phyloP scores from a whole-genome alignment of 1,284 basidiomycete genomes.

The Grifola frondosa region DNA sequence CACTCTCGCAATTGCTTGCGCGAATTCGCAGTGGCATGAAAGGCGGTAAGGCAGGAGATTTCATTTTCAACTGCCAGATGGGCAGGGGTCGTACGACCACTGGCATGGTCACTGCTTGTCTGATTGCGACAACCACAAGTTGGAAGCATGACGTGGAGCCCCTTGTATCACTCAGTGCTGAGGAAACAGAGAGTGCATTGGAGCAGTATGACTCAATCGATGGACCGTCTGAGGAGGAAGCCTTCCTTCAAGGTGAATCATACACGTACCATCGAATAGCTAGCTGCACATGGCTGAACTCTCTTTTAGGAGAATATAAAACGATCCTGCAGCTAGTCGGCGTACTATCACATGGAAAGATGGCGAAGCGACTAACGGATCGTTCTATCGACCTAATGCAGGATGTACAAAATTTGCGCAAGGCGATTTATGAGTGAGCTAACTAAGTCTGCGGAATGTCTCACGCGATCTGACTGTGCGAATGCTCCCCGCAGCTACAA shows the following conservation, averaged over 20 bases:
- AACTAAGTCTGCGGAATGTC: constrained; percentile 3
- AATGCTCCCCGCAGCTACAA: constrained; percentile 68
- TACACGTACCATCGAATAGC: too few relatives aligned
- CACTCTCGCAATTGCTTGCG: constrained; percentile 75
- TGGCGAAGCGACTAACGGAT: constrained; percentile 93
- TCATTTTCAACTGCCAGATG: constrained; percentile 90
- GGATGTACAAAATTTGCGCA: constrained; percentile 92
- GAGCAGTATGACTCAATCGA: constrained; percentile 67
- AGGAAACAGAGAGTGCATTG: constrained; percentile 32
- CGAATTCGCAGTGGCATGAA: constrained; percentile 60
- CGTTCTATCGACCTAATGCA: constrained; percentile 87
- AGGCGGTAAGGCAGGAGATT: constrained; percentile 67
- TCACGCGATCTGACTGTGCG: constrained; percentile 5
- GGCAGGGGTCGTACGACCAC: constrained; percentile 84
- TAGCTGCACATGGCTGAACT: constrained; percentile 1
- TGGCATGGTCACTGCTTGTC: constrained; percentile 88
- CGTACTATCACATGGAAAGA: constrained; percentile 83
- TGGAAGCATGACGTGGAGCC: constrained; percentile 50
- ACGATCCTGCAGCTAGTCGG: constrained; percentile 93
- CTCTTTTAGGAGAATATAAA: constrained; percentile 87
- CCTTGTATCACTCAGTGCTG: too few relatives aligned
- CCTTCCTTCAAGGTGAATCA: constrained; percentile 76
- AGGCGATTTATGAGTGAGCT: constrained; percentile 90
- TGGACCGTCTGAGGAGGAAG: constrained; percentile 81
- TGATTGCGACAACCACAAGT: constrained; percentile 79